Percentiles rank a stretch among this genome's conserved stretches.
Conservation (phyloP, 768 basidiomycete genomes). For the Russula sp. region DNA sequence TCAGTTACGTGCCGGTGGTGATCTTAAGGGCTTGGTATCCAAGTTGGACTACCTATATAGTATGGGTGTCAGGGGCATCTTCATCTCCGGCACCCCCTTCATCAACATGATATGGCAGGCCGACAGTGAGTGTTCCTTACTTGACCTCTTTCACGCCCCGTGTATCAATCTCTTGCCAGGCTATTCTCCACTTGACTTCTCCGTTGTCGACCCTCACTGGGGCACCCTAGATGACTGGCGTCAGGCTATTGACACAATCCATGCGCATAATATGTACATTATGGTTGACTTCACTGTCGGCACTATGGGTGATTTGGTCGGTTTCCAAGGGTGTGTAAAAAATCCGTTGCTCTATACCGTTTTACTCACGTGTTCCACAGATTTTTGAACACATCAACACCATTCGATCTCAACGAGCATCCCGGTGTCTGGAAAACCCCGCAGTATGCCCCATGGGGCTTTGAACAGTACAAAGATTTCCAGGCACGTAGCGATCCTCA, state of each 20-base stretch:
- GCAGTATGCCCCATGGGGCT: slow-evolving; percentile 75
- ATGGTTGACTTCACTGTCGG: slow-evolving; percentile 94
- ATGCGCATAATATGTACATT: slow-evolving; percentile 80
- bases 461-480: slow-evolving; percentile 80
- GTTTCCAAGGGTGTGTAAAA: slow-evolving; percentile 65
- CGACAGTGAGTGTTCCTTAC: slow-evolving; percentile 58
- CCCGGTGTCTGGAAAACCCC: slow-evolving; percentile 68
- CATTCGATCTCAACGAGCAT: slow-evolving; percentile 73
- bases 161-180: slow-evolving; percentile 37
- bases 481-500: slow-evolving; percentile 34
- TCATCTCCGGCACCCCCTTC: slow-evolving; percentile 89
- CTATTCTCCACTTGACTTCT: slow-evolving; percentile 90
- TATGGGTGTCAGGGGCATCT: slow-evolving; percentile 80
- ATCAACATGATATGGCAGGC: slow-evolving; percentile 97
- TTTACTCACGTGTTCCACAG: slow-evolving; percentile 33
- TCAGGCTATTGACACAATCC: slow-evolving; percentile 64
- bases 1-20: slow-evolving; percentile 84
- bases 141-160: not conserved
- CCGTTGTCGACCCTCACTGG: slow-evolving; percentile 88
- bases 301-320: slow-evolving; percentile 84
- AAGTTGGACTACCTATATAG: slow-evolving; percentile 83
- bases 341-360: not conserved
- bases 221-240: slow-evolving; percentile 80
- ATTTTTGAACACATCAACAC: slow-evolving; percentile 70
- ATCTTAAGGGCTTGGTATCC: slow-evolving; percentile 67